Percentiles rank a stretch among this genome's conserved stretches.
These are phyloP conservation scores for Xylariomycetidae sp. DNA, from an alignment of 2,329 filamentous ascomycete genomes.

Conservation along the genomic window DNA sequence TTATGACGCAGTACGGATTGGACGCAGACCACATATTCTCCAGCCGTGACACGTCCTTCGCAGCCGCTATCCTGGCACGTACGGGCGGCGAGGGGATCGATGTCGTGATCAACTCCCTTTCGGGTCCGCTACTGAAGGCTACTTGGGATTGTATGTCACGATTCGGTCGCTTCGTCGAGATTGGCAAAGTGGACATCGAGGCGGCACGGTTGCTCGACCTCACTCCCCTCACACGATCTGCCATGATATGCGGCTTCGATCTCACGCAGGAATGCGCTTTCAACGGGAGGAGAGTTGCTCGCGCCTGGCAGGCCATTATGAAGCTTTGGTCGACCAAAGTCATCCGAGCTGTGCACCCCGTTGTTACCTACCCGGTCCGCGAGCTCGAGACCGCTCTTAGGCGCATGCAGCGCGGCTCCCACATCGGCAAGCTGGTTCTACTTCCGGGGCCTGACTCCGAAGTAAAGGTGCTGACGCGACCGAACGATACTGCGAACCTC, in stretches of 20 bases:
- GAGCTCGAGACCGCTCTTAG: constrained; percentile 30
- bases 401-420: constrained; percentile 31
- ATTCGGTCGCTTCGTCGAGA: constrained; percentile 41
- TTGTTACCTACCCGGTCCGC: constrained; percentile 17
- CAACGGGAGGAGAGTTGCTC: not conserved
- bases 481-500: not conserved
- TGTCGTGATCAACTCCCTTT: constrained; percentile 33
- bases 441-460: constrained; percentile 1
- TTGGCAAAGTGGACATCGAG: constrained; percentile 25
- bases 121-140: constrained; percentile 33
- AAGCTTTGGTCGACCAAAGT: not conserved
- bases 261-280: not conserved
- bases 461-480: not conserved
- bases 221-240: constrained; percentile 35
- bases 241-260: constrained; percentile 24
- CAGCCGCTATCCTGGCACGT: constrained; percentile 18
- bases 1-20: constrained; percentile 32
- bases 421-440: constrained; percentile 33
- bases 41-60: constrained; percentile 28
- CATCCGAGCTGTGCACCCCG: constrained; percentile 12
- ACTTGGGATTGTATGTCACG: constrained; percentile 38
- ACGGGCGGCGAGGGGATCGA: constrained; percentile 30
- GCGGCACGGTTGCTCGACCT: no score
- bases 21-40: constrained; percentile 31
- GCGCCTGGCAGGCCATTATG: not conserved